These are phyloP conservation scores for Tylopilus plumbeoviolaceoides DNA, from an alignment of 768 basidiomycete genomes.

Conservation along the genomic window DNA sequence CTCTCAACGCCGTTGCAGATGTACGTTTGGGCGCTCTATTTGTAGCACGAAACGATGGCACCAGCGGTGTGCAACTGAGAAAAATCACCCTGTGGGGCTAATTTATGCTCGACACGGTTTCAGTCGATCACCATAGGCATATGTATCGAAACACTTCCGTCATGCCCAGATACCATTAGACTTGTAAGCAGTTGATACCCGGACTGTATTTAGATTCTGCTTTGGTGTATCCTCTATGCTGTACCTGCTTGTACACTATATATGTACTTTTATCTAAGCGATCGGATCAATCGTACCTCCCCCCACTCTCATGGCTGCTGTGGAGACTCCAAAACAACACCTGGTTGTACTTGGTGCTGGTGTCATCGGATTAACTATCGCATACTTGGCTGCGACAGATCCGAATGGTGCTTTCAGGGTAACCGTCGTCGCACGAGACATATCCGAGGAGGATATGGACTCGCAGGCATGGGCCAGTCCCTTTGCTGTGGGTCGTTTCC, in stretches of 20 bases:
- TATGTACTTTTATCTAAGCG: neutral
- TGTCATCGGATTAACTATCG: slow-evolving; percentile 37
- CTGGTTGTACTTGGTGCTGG: slow-evolving; percentile 37
- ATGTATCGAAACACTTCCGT: neutral
- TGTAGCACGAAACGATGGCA: slow-evolving; percentile 31
- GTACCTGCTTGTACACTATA: neutral
- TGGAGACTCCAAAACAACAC: slow-evolving; percentile 6
- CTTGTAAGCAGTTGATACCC: neutral
- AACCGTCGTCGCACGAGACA: slow-evolving; percentile 35
- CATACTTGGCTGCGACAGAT: slow-evolving; percentile 30
- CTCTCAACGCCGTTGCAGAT: slow-evolving; percentile 20
- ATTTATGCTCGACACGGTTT: slow-evolving; percentile 5
- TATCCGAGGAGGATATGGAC: slow-evolving; percentile 33
- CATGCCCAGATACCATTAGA: neutral
- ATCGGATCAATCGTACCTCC: neutral
- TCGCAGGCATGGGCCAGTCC: slow-evolving; percentile 48
- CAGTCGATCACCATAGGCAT: too few relatives aligned
- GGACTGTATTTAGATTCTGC: neutral
- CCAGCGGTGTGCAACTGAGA: slow-evolving; percentile 32
- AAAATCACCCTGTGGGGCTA: slow-evolving; percentile 41
- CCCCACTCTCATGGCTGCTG: slow-evolving; percentile 6
- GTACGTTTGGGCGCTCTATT: slow-evolving; percentile 41
- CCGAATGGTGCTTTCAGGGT: slow-evolving; percentile 15
- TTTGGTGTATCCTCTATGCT: neutral
- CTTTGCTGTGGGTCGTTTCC: slow-evolving; percentile 39